Base-by-base conservation (phyloP, 2,329 filamentous ascomycete species). In the Raffaelea albimanens region DNA sequence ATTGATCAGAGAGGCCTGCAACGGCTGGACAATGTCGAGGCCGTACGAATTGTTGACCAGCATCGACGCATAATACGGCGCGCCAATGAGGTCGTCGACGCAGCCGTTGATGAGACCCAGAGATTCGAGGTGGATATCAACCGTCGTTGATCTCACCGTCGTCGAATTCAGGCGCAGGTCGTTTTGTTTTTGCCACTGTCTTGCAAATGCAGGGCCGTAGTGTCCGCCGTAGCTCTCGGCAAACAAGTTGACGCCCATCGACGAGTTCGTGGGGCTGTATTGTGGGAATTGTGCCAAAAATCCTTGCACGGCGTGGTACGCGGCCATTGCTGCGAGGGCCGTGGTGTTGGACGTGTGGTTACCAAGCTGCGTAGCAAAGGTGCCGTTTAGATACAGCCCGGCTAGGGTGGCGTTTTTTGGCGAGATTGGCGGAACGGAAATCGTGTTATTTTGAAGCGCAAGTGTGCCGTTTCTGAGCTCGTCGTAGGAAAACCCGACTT, bases 51-150 rank as follows among this genome's bases (percentile, higher is more conserved):
- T 86, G 58, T 78, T 76, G 49, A 70, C 69, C 10, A 76, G 75
- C 59, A 82, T 82, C 8, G 62, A 58, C 1, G 78, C 71, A 53
- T 76, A 80, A 55, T 65, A 76, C 3, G 75, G 73, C 3, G 68
- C 67, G 62, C 87, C 81, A 1, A 80, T 69, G 25, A 79, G 60
- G 54, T 76, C 70, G 57, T 89, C 85, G 33, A 88, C 67, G 53
- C 82, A 78, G 13, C 83, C 84, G 59, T 88, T 86, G 49, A 87
- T 68, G 49, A 89, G 83, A 20, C 83, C 83, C 0, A 88, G 63
- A 0, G 82, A 77, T 14, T 67, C 67, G 9, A 88, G 67, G 46
- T 75, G 72, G 43, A 85, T 76, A 25, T 51, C 44, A 16, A 51
- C 43, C 13, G 47, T 48, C 16, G 45, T 20, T 25, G 78, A 73